These are phyloP conservation scores for Coleophoma cylindrospora DNA, from an alignment of 2,329 filamentous ascomycete genomes.

Conservation along the genomic window DNA sequence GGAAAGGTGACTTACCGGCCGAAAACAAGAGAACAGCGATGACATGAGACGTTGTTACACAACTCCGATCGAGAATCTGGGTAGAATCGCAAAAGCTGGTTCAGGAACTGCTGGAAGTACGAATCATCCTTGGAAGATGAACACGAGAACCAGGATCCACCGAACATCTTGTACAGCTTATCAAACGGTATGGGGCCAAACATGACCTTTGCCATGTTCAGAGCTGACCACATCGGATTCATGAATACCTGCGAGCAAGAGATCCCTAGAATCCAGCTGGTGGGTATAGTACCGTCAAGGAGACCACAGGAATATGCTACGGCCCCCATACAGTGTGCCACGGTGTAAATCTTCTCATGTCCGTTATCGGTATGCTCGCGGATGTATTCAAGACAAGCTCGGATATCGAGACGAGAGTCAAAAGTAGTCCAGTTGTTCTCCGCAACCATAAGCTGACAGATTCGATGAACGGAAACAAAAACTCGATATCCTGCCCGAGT, in stretches of 20 bases:
- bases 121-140: conserved; percentile 40
- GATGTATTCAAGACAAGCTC: conserved; percentile 48
- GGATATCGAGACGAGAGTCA: conserved; percentile 54
- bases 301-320: conserved; percentile 54
- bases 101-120: conserved; percentile 43
- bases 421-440: conserved; percentile 52
- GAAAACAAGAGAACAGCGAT: conserved; percentile 54
- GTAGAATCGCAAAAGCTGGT: conserved; percentile 53
- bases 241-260: conserved; percentile 59
- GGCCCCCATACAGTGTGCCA: conserved; percentile 60
- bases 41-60: conserved; percentile 57
- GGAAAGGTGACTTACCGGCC: conserved; percentile 37
- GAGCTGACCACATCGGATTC: conserved; percentile 51
- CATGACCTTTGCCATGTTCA: conserved; percentile 52
- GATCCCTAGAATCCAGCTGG: conserved; percentile 51
- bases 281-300: conserved; percentile 54
- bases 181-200: conserved; percentile 42
- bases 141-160: conserved; percentile 52
- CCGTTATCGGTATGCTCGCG: conserved; percentile 27
- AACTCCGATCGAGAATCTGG: conserved; percentile 49
- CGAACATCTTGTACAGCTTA: conserved; percentile 39
- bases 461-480: conserved; percentile 52
- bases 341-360: conserved; percentile 44
- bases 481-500: conserved; percentile 54
- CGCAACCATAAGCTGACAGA: conserved; percentile 45